Percentiles rank a stretch among this genome's conserved stretches.
Evolutionary conservation across 345 rosid species (phyloP).

Genomic region (Salix dunnii): DNA sequence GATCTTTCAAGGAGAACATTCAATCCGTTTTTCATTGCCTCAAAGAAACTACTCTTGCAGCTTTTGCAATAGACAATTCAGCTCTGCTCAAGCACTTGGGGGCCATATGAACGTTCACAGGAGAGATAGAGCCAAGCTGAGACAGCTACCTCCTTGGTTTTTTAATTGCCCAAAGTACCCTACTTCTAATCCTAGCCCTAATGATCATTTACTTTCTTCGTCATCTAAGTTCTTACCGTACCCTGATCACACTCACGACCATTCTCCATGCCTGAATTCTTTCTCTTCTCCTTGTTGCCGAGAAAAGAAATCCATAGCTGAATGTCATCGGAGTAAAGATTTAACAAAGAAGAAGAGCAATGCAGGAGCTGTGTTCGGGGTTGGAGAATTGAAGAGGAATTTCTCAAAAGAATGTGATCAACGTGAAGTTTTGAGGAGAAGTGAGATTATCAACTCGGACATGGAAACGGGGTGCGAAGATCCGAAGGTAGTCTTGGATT

Average conservation of each 20-base stretch:
- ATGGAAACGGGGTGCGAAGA: conserved; percentile 44
- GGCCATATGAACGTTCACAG: conserved; percentile 51
- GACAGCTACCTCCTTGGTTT: neutral
- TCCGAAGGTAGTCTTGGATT: conserved; percentile 49
- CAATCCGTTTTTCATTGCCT: conserved; percentile 39
- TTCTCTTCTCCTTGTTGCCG: conserved; percentile 25
- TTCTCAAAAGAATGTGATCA: conserved; percentile 16
- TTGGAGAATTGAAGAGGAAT: conserved; percentile 26
- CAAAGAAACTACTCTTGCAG: conserved; percentile 52
- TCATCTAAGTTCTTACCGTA: conserved; percentile 13
- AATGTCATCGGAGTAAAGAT: conserved; percentile 19
- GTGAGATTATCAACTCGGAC: conserved; percentile 36
- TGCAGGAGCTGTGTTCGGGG: conserved; percentile 16
- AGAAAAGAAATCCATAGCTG: conserved; percentile 15
- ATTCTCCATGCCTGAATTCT: conserved; percentile 10
- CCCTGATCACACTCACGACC: neutral
- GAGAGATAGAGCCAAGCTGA: neutral
- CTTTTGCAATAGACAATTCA: conserved; percentile 56
- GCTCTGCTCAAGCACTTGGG: conserved; percentile 70
- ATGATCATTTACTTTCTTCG: conserved; percentile 20
- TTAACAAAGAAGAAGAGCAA: conserved; percentile 29
- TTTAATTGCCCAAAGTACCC: neutral
- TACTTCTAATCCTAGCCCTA: conserved; percentile 21
- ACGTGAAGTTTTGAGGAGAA: conserved; percentile 30
- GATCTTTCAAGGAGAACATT: conserved; percentile 11